Conservation (phyloP, 371 early-diverging fungal genomes). For the Lichtheimia corymbifera region DNA sequence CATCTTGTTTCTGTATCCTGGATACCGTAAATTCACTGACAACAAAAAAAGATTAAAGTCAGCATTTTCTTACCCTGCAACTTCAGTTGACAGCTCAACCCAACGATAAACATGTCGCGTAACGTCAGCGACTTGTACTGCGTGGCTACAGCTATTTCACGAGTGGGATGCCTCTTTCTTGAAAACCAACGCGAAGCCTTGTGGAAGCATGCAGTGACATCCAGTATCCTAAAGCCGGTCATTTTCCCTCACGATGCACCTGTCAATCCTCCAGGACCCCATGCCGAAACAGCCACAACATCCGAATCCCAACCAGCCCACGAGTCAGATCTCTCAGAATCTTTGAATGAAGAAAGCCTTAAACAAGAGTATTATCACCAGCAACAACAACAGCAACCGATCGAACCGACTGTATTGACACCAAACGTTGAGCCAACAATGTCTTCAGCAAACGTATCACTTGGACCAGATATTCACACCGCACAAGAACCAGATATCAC, state of each 20-base stretch:
- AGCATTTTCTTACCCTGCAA: too few relatives aligned
- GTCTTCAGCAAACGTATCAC: too few relatives aligned
- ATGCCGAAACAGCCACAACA: not conserved
- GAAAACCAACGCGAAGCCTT: conserved; percentile 33
- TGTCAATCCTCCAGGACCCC: not conserved
- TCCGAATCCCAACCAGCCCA: too few relatives aligned
- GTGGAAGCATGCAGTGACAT: conserved; percentile 44
- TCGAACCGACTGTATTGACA: not conserved
- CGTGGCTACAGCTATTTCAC: conserved; percentile 32
- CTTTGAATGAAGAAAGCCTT: not conserved
- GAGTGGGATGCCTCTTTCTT: conserved; percentile 27
- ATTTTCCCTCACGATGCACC: conserved; percentile 16
- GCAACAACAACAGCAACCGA: not conserved
- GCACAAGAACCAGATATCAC: not conserved
- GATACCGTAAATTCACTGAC: too few relatives aligned
- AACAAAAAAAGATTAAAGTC: too few relatives aligned
- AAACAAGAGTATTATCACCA: not conserved
- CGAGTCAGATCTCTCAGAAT: too few relatives aligned
- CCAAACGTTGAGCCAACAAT: not conserved
- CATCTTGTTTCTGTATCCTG: too few relatives aligned
- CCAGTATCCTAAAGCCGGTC: conserved; percentile 38
- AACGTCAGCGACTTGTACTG: conserved; percentile 37
- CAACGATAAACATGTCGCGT: conserved; percentile 23
- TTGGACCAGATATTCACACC: too few relatives aligned
- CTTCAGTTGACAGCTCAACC: too few relatives aligned